phyloP scores from a whole-genome alignment of 1,284 basidiomycete genomes.

The Sporisorium sorghi region DNA sequence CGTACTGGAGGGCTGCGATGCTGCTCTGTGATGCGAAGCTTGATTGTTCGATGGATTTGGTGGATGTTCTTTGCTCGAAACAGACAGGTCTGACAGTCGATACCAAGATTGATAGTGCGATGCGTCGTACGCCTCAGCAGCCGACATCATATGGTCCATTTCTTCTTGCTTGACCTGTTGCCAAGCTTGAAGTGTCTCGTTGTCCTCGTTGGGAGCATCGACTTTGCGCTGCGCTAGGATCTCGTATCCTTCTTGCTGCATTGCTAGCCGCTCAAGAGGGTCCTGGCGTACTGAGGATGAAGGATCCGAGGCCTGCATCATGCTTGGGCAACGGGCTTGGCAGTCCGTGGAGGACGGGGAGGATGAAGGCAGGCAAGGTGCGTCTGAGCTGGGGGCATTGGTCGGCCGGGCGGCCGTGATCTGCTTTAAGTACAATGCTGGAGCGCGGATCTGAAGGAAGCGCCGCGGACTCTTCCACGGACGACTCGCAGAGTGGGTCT shows the following conservation, averaged over 20 bases:
- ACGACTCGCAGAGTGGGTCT: background rate
- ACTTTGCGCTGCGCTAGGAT: background rate
- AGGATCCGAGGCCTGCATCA: background rate
- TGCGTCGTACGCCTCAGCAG: background rate
- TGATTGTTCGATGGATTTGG: background rate
- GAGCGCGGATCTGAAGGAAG: background rate
- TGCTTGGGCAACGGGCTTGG: background rate
- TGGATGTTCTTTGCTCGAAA: background rate
- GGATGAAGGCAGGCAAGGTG: background rate
- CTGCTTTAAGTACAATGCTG: background rate
- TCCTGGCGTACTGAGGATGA: background rate
- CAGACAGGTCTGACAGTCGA: background rate
- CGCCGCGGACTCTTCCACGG: background rate
- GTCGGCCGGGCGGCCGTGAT: background rate
- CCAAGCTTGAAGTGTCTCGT: background rate
- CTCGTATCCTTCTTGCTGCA: background rate
- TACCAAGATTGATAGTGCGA: background rate
- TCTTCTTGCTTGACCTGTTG: constrained; percentile 8
- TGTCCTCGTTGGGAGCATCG: background rate
- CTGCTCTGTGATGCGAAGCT: background rate
- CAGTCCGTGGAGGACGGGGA: background rate
- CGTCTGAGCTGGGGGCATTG: background rate
- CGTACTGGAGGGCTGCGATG: constrained; percentile 2
- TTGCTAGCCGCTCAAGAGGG: no score
- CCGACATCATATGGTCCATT: background rate